Evolutionary conservation across 2,329 filamentous ascomycete genomes (phyloP), one percentile per base, ranked within the genome.

Genomic region (Fusarium tupiense): DNA sequence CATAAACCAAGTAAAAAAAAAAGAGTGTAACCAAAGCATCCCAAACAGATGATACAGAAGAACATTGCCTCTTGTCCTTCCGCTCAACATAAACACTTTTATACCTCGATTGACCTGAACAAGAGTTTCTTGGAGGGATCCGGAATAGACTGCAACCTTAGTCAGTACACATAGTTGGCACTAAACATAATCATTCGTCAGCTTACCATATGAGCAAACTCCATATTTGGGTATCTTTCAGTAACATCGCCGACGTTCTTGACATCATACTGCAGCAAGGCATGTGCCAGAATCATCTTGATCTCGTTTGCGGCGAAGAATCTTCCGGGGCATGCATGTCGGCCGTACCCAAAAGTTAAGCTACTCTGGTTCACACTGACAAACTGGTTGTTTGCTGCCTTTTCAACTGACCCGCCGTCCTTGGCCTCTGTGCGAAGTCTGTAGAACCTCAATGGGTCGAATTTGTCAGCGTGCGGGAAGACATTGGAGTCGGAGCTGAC

Each of bases 391-490:
- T 37, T 52, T 1, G 41, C 56, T 1, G 22, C 61, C 20, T 46
- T 58, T 1, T 61, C 44, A 11, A 41, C 46, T 1, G 35, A 41
- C 0, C 49, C 37, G 4, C 33, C 56, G 11, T 50, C 40, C 3
- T 61, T 53, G 20, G 40, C 35, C 2, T 61, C 31, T 6, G 47
- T 35, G 7, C 46, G 35, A 19, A 50, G n/a, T 12, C 11, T 29
- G 9, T 54, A 66, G 49, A 66, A 66, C 5, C 63, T 24, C 12
- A 56, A 10, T 12, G 63, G 38, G 6, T 62, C 58, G 8, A 66
- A 66, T 20, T 61, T 29, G 0, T 66, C 40, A 0, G 63, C 46
- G 1, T 66, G 8, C 0, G 57, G 46, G 24, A 66, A 53, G 10
- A 66, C 11, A 0, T 29, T 40, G 2, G 33, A 13, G 22, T 66